phyloP scores from a whole-genome alignment of 495 filamentous ascomycete species.

The Entonaema liquescens region DNA sequence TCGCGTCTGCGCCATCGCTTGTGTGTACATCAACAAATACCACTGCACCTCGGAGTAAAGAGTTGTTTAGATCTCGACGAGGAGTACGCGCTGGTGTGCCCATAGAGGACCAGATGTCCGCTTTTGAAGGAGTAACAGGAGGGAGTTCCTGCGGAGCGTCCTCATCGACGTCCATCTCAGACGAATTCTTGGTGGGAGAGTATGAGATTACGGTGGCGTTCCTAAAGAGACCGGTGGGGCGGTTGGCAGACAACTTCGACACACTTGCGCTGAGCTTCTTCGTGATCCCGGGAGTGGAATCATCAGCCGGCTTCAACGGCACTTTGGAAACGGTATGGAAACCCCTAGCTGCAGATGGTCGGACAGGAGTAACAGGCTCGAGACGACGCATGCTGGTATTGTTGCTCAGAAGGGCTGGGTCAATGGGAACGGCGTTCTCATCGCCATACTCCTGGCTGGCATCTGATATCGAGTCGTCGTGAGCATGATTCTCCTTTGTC shows the following conservation, averaged over 20 bases:
- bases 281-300: conserved; percentile 61
- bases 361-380: conserved; percentile 49
- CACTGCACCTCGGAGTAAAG: conserved; percentile 73
- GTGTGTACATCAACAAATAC: conserved; percentile 96
- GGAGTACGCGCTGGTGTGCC: conserved; percentile 66
- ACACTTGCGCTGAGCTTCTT: conserved; percentile 64
- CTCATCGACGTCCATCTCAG: conserved; percentile 32
- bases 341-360: conserved; percentile 41
- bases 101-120: conserved; percentile 58
- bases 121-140: conserved; percentile 49
- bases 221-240: conserved; percentile 43
- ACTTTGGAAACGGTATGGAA: conserved; percentile 81
- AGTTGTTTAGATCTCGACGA: conserved; percentile 58
- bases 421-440: conserved; percentile 66
- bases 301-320: conserved; percentile 73
- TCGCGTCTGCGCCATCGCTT: conserved; percentile 86
- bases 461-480: conserved; percentile 60
- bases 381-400: conserved; percentile 22
- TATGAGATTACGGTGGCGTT: conserved; percentile 56
- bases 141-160: conserved; percentile 28
- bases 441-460: conserved; percentile 70
- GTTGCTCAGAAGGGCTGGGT: conserved; percentile 53
- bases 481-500: conserved; percentile 19
- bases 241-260: conserved; percentile 55
- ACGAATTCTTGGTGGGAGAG: conserved; percentile 51